These are phyloP conservation scores for Termitomyces sp. DNA, from an alignment of 768 basidiomycete genomes.

Conservation along the genomic window DNA sequence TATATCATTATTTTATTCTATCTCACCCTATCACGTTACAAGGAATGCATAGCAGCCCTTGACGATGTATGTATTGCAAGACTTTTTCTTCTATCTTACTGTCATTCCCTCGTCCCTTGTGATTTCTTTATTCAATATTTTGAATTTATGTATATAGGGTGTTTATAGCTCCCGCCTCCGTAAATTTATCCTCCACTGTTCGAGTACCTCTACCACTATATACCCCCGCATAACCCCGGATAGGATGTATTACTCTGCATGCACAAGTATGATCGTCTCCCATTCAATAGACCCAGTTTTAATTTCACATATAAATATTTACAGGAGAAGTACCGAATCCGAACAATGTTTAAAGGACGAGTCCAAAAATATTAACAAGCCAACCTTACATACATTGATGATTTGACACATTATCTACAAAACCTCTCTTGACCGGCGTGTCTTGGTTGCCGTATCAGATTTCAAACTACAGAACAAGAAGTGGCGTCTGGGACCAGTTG, in stretches of 20 bases:
- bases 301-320: neutral
- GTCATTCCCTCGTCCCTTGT: neutral
- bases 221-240: conserved; percentile 10
- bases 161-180: neutral
- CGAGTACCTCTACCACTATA: conserved; percentile 8
- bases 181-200: neutral
- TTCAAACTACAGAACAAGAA: conserved; percentile 81
- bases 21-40: neutral
- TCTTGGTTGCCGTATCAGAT: conserved; percentile 43
- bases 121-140: neutral
- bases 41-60: conserved; percentile 12
- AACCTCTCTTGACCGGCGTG: conserved; percentile 25
- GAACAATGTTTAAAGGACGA: neutral
- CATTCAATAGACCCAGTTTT: conserved; percentile 6
- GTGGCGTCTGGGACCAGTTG: conserved; percentile 73
- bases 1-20: conserved; percentile 16
- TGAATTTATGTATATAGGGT: conserved; percentile 2
- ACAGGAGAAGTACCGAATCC: neutral
- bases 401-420: conserved; percentile 4
- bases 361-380: neutral
- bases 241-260: conserved; percentile 15
- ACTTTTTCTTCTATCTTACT: neutral
- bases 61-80: conserved; percentile 6
- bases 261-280: conserved; percentile 8
- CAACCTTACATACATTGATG: neutral